Base-by-base conservation (phyloP, 2,329 filamentous ascomycete genomes). In the Plectosphaerella cucumerina region DNA sequence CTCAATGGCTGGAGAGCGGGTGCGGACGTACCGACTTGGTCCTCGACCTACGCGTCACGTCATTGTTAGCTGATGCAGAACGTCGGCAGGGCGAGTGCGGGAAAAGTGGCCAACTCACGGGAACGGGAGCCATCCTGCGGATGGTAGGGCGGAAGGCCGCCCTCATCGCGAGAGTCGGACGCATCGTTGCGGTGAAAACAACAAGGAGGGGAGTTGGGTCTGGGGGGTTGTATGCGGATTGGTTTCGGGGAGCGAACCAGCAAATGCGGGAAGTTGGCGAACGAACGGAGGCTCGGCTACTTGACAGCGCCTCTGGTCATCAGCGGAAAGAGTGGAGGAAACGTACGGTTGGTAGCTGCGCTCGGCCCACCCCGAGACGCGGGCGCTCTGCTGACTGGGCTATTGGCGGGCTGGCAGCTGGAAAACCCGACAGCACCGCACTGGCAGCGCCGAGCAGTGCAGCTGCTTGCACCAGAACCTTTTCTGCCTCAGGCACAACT, bases 51-150 rank as follows among this genome's bases (percentile, higher is more conserved):
- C 62, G 66, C 50, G 42, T 52, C 49, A 59, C 48, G 57, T 61
- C 53, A 68, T 70, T 66, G 61, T 66, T 67, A 61, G 62, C 53
- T 56, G 54, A 48, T 48, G 26, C 39, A 18, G n/a, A 42, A 11
- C 53, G 53, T 58, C 51, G 15, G 49, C 55, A 56, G 58, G 49
- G 52, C 56, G 37, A 50, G 45, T 34, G 52, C 35, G 48, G 42
- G 54, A 47, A n/a, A 46, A 46, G 49, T 23, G 50, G 37, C 48
- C 54, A 60, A 77, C 85, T 76, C 77, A 93, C 90, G 63, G 89
- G 89, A 65, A 89, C 71, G 60, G 87, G 84, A 69, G 76, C 75
- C 79, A 86, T 80, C 80, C 85, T 79, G 73, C 81, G 81, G 70
- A 73, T 72, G 59, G 83, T 84, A 60, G 82, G 81, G 70, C 77